Evolutionary conservation across 768 basidiomycete genomes (phyloP).

Genomic region (Lactarius hengduanensis): DNA sequence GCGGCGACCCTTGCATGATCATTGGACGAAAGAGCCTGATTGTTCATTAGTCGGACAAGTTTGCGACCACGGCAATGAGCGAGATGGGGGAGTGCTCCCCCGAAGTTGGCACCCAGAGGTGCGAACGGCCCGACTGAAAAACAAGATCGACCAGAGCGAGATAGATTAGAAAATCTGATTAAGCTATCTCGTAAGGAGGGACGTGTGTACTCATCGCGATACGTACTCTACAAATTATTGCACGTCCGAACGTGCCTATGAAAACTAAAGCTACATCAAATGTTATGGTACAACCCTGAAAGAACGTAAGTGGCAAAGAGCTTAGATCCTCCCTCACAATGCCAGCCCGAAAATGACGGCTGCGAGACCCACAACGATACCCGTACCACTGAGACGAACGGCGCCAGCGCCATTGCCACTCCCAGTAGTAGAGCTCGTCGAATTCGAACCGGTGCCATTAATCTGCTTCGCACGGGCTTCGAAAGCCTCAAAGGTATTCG

Average conservation of each 20-base stretch:
- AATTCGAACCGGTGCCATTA: slow-evolving; percentile 39
- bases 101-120: neutral
- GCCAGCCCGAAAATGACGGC: slow-evolving; percentile 19
- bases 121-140: neutral
- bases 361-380: neutral
- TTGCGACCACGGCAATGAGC: neutral
- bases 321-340: slow-evolving; percentile 5
- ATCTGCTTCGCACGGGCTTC: slow-evolving; percentile 43
- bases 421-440: slow-evolving; percentile 12
- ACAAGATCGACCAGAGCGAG: neutral
- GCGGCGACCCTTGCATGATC: neutral
- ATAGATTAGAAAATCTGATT: neutral
- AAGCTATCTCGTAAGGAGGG: neutral
- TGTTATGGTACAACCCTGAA: slow-evolving; percentile 17
- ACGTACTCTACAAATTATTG: slow-evolving; percentile 10
- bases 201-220: slow-evolving; percentile 2
- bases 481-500: slow-evolving; percentile 56
- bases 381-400: slow-evolving; percentile 20
- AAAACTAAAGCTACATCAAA: slow-evolving; percentile 19
- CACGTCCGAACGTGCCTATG: neutral
- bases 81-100: neutral
- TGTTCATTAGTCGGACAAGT: slow-evolving; percentile 8
- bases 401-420: slow-evolving; percentile 23
- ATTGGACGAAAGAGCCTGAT: slow-evolving; percentile 7
- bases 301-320: slow-evolving; percentile 4